These are phyloP conservation scores for Pholiota conissans DNA, from an alignment of 768 basidiomycete genomes.

Conservation along the genomic window DNA sequence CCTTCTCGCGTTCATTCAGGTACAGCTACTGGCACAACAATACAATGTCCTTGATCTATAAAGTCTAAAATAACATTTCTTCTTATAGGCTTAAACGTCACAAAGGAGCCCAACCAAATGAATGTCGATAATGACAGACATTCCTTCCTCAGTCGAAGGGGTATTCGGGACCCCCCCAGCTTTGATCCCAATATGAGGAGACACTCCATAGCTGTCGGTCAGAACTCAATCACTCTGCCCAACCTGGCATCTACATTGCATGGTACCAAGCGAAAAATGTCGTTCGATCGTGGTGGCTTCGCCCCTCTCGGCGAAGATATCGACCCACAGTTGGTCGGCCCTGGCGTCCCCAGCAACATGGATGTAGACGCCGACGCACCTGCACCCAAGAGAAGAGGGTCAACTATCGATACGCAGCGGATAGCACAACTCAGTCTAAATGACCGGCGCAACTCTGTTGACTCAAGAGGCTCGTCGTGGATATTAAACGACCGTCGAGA, in stretches of 20 bases:
- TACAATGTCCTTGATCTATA: constrained; percentile 13
- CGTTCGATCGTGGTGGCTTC: constrained; percentile 57
- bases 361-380: constrained; percentile 62
- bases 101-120: constrained; percentile 36
- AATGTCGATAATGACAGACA: constrained; percentile 37
- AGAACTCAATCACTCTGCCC: constrained; percentile 42
- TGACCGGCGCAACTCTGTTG: constrained; percentile 77
- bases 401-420: constrained; percentile 75
- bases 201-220: constrained; percentile 69
- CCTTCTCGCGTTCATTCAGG: constrained; percentile 29
- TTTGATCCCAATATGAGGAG: constrained; percentile 73
- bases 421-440: constrained; percentile 75
- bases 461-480: constrained; percentile 61
- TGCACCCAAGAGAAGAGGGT: constrained; percentile 81
- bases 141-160: constrained; percentile 26
- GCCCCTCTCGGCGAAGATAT: constrained; percentile 60
- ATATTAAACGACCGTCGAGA: constrained; percentile 72
- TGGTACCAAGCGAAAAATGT: constrained; percentile 85
- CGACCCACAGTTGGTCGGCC: constrained; percentile 67
- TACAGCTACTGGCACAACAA: constrained; percentile 17
- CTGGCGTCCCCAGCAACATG: constrained; percentile 64
- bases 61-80: constrained; percentile 11
- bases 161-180: constrained; percentile 43
- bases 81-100: constrained; percentile 26
- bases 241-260: constrained; percentile 40